Base-by-base conservation (phyloP, 78 protist species). In the Dictyostelium brefeldianum region DNA sequence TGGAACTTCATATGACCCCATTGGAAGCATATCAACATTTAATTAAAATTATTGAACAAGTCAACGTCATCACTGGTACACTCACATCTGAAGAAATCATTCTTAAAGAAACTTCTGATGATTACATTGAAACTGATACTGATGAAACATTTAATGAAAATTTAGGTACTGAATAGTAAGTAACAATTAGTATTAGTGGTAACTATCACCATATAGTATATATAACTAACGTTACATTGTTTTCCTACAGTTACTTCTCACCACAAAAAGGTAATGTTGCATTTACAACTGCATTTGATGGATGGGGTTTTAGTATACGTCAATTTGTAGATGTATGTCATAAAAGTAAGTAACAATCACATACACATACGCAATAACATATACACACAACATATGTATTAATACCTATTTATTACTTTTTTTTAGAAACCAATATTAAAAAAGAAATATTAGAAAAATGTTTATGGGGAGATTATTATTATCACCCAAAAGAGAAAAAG, bases 221-320 rank as follows among this genome's bases (percentile, higher is more conserved):
- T n/a, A n/a, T n/a, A n/a, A n/a, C n/a, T n/a, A n/a, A n/a, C n/a
- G n/a, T n/a, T n/a, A n/a, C n/a, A n/a, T n/a, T n/a, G 43, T 36
- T 36, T 36, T 36, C 43, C 1, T 3, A 36, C 1, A 36, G 43
- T 12, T 91, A 85, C 62, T 99, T 99, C 17, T 56, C 78, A 31
- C 99, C 99, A 9, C 92, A 81, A 41, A 64, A 73, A 22, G 99
- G 99, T 41, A 98, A 98, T 64, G 99, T 99, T n/a, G 82, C 97
- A 1, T 99, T 99, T 46, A 97, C 98, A 0, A 92, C 97, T 9
- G 97, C 98, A 3, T 10, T 77, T 20, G 97, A 96, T 67, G 98
- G 98, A n/a, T 98, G 99, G 99, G 99, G 97, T 22, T 97, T 98
- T 81, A 87, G 83, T 77, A 77, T 77, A 31, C 57, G 77, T 46